Evolutionary conservation across 1,139 yeast genomes (phyloP), one percentile per base, ranked within the genome.

Genomic region (Blastobotrys persicus): DNA sequence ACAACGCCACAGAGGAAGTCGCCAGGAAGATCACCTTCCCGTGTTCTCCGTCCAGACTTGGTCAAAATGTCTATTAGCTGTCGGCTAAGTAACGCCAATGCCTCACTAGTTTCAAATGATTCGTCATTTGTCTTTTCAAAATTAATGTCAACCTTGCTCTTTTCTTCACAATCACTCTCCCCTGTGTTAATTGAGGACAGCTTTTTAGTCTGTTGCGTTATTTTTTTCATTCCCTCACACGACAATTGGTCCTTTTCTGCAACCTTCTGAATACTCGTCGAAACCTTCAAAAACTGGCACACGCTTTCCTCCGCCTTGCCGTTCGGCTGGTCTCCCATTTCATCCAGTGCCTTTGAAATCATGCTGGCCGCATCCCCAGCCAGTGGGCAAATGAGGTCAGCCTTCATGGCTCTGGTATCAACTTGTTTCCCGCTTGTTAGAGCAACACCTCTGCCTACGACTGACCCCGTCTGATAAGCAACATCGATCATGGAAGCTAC

Each of bases 1-100:
- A 37, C 41, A 6, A 28, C 3, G 19, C 14, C 41, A 23, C 41
- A 37, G 19, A 37, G 28, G n/a, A 37, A 37, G 41, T 37, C 41
- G 5, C 14, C 28, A 18, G 41, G 41, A 18, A 37, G 28, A 5
- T 9, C 9, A 9, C 28, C 28, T 23, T 23, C 28, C 19, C 41
- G 28, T 11, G 41, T 12, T 9, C 16, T 37, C 13, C 16, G 16
- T 4, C 41, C 41, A 4, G 41, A 26, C 12, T 18, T 19, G 4
- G 19, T 18, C 12, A 37, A 17, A 19, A 13, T 13, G 3, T 9
- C 26, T 3, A 37, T 3, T 5, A 28, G 12, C 13, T 12, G 17
- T 19, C 16, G 19, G 4, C 13, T 6, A 14, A 19, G 7, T 4
- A 17, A 14, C 3, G 41, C 14, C 3, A 37, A 19, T 13, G 41